Evolutionary conservation across 768 basidiomycete genomes (phyloP), one percentile per base, ranked within the genome.

Genomic region (Clathrus columnatus): DNA sequence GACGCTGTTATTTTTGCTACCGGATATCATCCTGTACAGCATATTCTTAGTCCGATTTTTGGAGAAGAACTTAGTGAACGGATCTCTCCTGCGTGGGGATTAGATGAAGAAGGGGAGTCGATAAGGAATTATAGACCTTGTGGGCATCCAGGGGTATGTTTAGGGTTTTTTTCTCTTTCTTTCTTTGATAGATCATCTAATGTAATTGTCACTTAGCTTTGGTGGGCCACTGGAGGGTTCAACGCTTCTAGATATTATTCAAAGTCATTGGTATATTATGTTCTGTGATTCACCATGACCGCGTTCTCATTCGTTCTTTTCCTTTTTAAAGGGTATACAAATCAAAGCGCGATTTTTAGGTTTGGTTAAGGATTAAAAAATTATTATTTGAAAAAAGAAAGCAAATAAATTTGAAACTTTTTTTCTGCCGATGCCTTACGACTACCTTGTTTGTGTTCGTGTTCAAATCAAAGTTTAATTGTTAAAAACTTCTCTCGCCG

Each of bases 211-310:
- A 8, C 42, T 18, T 17, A 54, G 53, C 41, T 58, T 11, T 58
- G 57, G 57, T 58, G 45, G 32, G 57, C 56, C 11, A 41, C 43
- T 8, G 75, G 73, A 0, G 72, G 72, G 48, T 73, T 73, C 51
- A 54, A 46, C 8, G 59, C 54, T 26, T 64, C 69, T 0, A 61
- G 74, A 7, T 65, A 66, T 53, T 62, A 57, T 43, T 72, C 73
- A 17, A 75, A 73, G 59, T 65, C 67, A 26, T 43, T 75, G 59
- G 74, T 75, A 42, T 49, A 67, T n/a, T n/a, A n/a, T n/a, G n/a
- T n/a, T n/a, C n/a, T n/a, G 53, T 7, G 5, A 10, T 20, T 24
- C 2, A 44, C 4, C 11, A 17, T 8, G 11, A 48, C 20, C 17
- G 26, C 1, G 27, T 23, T 16, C 26, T n/a, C 42, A 18, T 28